Base-by-base conservation (phyloP, 1,284 basidiomycete genomes). In the Puccinia triticina region DNA sequence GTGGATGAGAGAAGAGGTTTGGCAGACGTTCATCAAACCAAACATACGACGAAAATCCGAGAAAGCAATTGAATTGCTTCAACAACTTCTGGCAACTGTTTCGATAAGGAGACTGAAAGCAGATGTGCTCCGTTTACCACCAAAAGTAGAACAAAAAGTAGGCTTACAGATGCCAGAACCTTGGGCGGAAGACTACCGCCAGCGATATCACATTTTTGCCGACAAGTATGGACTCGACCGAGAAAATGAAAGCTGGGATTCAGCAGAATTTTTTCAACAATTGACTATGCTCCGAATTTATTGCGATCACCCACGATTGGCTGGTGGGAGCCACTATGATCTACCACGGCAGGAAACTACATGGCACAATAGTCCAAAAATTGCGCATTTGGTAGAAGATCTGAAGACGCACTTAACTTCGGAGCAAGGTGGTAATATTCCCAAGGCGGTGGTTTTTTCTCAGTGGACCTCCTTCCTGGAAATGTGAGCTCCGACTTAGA, bases 71-170 rank as follows among this genome's bases (percentile, higher is more conserved):
- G 34, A 67, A 16, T 23, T 40, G 64, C 64, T 67, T 67, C 64
- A 67, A 40, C 34, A 46, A 4, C 32, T 67, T 5, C 34, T 67
- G 0, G 3, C 64, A 26, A 67, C 64, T 7, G 40, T 67, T 67
- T 67, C 64, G 34, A 0, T 67, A 46, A 67, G 64, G 23, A 67
- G 64, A n/a, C 11, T 67, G 34, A 67, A 67, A 40, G 40, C 64
- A 1, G 34, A 37, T 23, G 40, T 67, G 4, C 64, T 67, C 34
- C 11, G 40, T 0, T 18, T 67, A 34, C 64, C 34, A 10, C 64
- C 64, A 0, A 67, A 67, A 67, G 64, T 67, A 5, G 64, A 67
- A 23, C 18, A 67, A 67, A 4, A 37, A 23, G 40, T 67, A 43
- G 64, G 64, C 11, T 8, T 67, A 67, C 37, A 7, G 14, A 1